phyloP scores from a whole-genome alignment of 306 rosid species.

The Trifolium subterraneum region DNA sequence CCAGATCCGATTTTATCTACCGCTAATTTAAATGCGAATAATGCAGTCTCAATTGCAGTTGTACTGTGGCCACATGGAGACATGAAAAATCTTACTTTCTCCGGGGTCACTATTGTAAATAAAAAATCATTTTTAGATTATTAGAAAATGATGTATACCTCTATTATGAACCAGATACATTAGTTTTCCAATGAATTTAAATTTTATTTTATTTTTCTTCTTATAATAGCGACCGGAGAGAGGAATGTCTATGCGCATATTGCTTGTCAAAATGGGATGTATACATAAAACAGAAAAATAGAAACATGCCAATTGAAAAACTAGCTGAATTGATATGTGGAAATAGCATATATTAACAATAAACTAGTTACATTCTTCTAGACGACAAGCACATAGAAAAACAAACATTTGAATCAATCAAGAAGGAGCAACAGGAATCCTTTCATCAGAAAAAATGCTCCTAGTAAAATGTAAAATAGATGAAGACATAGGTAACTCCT shows the following conservation, averaged over 20 bases:
- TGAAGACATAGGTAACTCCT: slow-evolving; percentile 80
- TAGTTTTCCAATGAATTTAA: no score
- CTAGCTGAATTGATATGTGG: slow-evolving; percentile 21
- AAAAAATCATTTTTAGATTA: no score
- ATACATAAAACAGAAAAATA: background rate
- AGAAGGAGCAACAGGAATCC: slow-evolving; percentile 80
- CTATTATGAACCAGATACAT: no score
- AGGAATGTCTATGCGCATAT: no score
- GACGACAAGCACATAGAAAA: slow-evolving; percentile 32
- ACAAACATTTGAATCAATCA: slow-evolving; percentile 66
- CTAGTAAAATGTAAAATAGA: slow-evolving; percentile 65
- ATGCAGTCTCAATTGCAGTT: background rate
- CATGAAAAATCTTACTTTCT: background rate
- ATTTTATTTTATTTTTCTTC: no score
- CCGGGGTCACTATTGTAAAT: no score
- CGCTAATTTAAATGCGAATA: background rate
- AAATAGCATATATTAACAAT: slow-evolving; percentile 28
- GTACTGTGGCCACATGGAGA: background rate
- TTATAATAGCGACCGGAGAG: no score
- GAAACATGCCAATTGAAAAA: slow-evolving; percentile 31
- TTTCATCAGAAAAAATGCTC: slow-evolving; percentile 65
- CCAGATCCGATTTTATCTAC: background rate
- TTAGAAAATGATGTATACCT: no score
- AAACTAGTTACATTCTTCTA: slow-evolving; percentile 48
- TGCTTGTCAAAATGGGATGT: background rate